A percentile compares a stretch with the other conserved stretches of the same genome.
Conservation (phyloP, 768 basidiomycete species). For the Hericium rajendrae region DNA sequence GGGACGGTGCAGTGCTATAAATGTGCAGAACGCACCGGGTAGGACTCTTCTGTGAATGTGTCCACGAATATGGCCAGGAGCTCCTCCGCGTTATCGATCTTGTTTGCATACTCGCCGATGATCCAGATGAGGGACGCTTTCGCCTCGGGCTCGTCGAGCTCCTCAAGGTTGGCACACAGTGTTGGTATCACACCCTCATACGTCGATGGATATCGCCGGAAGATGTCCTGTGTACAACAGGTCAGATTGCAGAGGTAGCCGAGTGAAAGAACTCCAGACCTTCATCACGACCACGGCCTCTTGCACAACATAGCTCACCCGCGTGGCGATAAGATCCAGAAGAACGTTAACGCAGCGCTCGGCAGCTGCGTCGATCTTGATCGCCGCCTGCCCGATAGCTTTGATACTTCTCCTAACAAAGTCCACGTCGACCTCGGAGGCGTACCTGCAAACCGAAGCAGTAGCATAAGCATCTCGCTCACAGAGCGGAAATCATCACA, state of each 20-base stretch:
- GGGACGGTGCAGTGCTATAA: not conserved
- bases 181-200: constrained; percentile 97
- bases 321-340: constrained; percentile 83
- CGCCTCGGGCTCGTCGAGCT: constrained; percentile 95
- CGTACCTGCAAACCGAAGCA: constrained; percentile 48
- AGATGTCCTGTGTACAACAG: constrained; percentile 66
- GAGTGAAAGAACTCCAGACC: constrained; percentile 31
- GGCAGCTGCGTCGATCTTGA: constrained; percentile 88
- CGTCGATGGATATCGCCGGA: constrained; percentile 91
- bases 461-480: constrained; percentile 2
- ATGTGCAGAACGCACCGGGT: constrained; percentile 49
- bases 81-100: constrained; percentile 76
- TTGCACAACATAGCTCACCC: constrained; percentile 96
- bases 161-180: constrained; percentile 89
- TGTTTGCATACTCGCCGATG: constrained; percentile 95
- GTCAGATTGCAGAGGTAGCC: not conserved
- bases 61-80: constrained; percentile 86
- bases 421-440: constrained; percentile 96
- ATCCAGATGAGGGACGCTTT: constrained; percentile 99
- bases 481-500: constrained; percentile 3
- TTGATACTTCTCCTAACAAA: constrained; percentile 93
- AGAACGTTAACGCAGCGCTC: constrained; percentile 93
- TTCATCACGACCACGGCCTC: constrained; percentile 99
- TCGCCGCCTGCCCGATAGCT: constrained; percentile 92
- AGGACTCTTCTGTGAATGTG: constrained; percentile 87